A percentile compares a stretch with the other conserved stretches of the same genome.
phyloP scores from a whole-genome alignment of 2,329 filamentous ascomycete genomes.

The Paraconiothyrium brasiliense region DNA sequence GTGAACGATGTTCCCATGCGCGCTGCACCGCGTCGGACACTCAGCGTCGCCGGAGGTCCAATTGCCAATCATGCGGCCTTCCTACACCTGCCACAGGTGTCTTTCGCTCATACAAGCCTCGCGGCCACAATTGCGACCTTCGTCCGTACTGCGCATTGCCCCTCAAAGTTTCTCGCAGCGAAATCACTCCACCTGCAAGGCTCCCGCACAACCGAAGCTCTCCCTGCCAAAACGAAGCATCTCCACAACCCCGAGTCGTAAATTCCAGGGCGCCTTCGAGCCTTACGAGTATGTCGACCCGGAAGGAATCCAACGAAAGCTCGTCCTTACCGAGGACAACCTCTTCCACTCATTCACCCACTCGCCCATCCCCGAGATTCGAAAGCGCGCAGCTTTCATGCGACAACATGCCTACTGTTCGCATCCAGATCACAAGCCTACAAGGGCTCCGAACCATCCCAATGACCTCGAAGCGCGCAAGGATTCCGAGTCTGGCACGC shows the following conservation, averaged over 20 bases:
- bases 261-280: conserved; percentile 42
- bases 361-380: conserved; percentile 88
- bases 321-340: conserved; percentile 74
- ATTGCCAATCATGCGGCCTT: conserved; percentile 46
- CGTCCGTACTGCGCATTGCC: conserved; percentile 33
- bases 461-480: conserved; percentile 71
- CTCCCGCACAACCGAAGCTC: conserved; percentile 34
- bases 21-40: conserved; percentile 18
- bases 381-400: conserved; percentile 88
- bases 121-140: conserved; percentile 38
- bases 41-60: conserved; percentile 22
- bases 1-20: conserved; percentile 26
- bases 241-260: conserved; percentile 42
- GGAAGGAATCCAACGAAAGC: conserved; percentile 43
- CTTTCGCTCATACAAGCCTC: conserved; percentile 45
- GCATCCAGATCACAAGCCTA: conserved; percentile 85
- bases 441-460: conserved; percentile 71
- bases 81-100: conserved; percentile 54
- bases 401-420: conserved; percentile 93
- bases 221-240: conserved; percentile 37
- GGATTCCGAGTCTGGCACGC: conserved; percentile 62
- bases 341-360: conserved; percentile 92
- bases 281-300: conserved; percentile 48
- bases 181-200: conserved; percentile 45
- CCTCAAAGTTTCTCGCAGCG: conserved; percentile 37